These are phyloP conservation scores for Aspergillus taichungensis DNA, from an alignment of 495 filamentous ascomycete genomes.

Conservation along the genomic window DNA sequence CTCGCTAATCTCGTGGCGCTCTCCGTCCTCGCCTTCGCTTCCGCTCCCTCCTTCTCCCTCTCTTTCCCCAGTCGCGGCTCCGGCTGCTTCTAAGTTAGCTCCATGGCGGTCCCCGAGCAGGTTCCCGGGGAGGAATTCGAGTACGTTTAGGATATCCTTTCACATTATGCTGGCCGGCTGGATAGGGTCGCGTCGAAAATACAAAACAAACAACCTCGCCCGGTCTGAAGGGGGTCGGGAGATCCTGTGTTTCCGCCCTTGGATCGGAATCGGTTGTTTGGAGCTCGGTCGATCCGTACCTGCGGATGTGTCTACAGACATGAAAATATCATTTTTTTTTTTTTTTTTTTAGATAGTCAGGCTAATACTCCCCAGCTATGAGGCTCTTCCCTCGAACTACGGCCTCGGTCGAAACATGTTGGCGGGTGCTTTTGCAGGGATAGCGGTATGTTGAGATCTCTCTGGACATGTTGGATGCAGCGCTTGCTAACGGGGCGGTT, in stretches of 20 bases:
- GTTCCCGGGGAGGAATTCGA: constrained; percentile 35
- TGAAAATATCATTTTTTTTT: background rate
- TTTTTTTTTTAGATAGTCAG: constrained; percentile 10
- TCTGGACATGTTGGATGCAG: background rate
- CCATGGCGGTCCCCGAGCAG: constrained; percentile 35
- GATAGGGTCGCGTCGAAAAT: background rate
- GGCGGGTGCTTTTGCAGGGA: constrained; percentile 93
- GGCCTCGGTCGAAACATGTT: constrained; percentile 68
- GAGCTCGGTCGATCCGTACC: background rate
- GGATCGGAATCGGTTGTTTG: too few relatives aligned
- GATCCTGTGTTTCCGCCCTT: too few relatives aligned
- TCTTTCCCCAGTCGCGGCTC: constrained; percentile 9
- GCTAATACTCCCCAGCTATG: constrained; percentile 45
- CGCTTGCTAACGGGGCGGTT: constrained; percentile 12
- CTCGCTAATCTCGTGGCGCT: background rate
- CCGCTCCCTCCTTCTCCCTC: constrained; percentile 1
- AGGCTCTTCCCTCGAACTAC: constrained; percentile 62
- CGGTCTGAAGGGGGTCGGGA: too few relatives aligned
- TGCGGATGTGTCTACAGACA: background rate
- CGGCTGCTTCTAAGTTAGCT: constrained; percentile 33
- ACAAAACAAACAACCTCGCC: too few relatives aligned
- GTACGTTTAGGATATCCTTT: constrained; percentile 23
- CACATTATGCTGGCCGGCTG: background rate
- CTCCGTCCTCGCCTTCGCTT: background rate
- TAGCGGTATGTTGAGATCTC: constrained; percentile 57